Evolutionary conservation across 805 yeast species (phyloP).

Genomic region (Schwanniomyces sp.): DNA sequence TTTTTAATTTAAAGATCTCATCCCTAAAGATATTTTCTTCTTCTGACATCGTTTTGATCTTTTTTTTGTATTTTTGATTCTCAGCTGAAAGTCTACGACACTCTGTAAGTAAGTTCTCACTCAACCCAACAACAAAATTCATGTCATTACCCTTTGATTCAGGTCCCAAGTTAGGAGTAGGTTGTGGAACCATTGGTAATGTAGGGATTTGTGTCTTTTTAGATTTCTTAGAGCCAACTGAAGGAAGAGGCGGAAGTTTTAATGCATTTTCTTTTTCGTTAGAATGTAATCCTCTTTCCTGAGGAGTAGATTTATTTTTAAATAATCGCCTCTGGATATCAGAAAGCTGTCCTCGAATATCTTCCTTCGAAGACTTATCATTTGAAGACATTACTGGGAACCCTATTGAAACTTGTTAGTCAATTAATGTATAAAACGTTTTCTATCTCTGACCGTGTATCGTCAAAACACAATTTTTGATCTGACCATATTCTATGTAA

Average conservation of each 20-base stretch:
- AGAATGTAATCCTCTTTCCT: conserved; percentile 7
- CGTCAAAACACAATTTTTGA: neutral
- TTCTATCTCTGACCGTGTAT: neutral
- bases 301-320: conserved; percentile 16
- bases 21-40: conserved; percentile 41
- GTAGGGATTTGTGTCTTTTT: neutral
- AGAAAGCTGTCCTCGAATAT: conserved; percentile 39
- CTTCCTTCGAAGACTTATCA: conserved; percentile 16
- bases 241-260: conserved; percentile 10
- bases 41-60: conserved; percentile 41
- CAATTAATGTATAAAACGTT: neutral
- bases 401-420: neutral
- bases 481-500: neutral
- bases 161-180: conserved; percentile 35
- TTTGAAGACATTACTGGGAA: conserved; percentile 5
- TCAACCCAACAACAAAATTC: conserved; percentile 69
- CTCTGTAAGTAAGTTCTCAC: conserved; percentile 69
- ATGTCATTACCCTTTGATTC: conserved; percentile 58
- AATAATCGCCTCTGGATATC: conserved; percentile 38
- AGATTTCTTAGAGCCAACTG: neutral
- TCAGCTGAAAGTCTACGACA: conserved; percentile 72
- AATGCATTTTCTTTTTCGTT: conserved; percentile 16
- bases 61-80: conserved; percentile 46
- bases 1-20: conserved; percentile 33
- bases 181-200: neutral